A percentile compares a stretch with the other conserved stretches of the same genome.
phyloP scores from a whole-genome alignment of 148 eudicot genomes.

The Selenicereus undatus region DNA sequence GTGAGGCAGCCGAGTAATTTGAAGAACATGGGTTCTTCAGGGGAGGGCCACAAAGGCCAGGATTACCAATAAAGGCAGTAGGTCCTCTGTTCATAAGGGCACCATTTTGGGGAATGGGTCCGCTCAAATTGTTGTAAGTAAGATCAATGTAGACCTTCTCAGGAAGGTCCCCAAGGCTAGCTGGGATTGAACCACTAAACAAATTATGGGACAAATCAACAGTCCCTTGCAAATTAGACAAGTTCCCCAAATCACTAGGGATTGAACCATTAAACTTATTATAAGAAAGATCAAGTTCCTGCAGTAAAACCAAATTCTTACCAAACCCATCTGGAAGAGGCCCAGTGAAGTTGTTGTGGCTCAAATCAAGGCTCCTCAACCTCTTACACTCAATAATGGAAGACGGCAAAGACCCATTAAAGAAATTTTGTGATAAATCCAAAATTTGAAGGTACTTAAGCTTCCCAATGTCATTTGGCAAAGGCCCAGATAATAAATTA shows the following conservation, averaged over 20 bases:
- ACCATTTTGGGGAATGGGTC: conserved; percentile 87
- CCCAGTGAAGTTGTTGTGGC: conserved; percentile 70
- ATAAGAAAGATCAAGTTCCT: conserved; percentile 65
- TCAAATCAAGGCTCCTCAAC: conserved; percentile 57
- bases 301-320: conserved; percentile 49
- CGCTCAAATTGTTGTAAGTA: conserved; percentile 73
- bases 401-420: conserved; percentile 76
- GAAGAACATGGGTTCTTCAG: conserved; percentile 65
- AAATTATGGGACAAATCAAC: conserved; percentile 82
- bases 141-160: conserved; percentile 95
- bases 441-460: conserved; percentile 63
- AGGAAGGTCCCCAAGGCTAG: conserved; percentile 90
- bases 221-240: conserved; percentile 85
- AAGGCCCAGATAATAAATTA: conserved; percentile 71
- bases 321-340: conserved; percentile 74
- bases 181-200: conserved; percentile 82
- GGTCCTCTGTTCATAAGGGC: conserved; percentile 91
- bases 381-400: conserved; percentile 66
- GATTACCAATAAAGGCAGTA: conserved; percentile 89
- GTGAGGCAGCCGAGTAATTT: conserved; percentile 17
- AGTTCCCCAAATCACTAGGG: conserved; percentile 77
- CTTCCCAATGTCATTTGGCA: conserved; percentile 66
- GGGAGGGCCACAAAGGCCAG: conserved; percentile 91
- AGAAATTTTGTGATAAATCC: conserved; percentile 73
- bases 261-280: conserved; percentile 62